Conservation (phyloP, 805 yeast genomes). For the Saccharomycopsis javanensis region DNA sequence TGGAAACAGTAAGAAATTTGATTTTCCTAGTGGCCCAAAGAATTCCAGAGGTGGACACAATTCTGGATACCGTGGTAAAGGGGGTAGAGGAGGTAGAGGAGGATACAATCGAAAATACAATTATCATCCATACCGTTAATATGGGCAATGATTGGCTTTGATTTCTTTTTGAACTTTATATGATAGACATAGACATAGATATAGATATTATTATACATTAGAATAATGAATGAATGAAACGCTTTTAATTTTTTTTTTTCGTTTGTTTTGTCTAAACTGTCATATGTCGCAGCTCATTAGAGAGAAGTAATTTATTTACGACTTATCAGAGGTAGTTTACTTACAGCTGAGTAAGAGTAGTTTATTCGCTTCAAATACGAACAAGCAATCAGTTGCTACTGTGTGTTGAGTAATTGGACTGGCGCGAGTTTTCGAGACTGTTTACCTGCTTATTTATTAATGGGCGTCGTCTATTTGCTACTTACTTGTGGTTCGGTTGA, state of each 20-base stretch:
- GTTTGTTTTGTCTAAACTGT: not conserved
- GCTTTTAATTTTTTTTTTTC: not conserved
- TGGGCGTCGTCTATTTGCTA: too few species aligned
- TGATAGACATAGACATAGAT: not conserved
- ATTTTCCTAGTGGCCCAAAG: constrained; percentile 6
- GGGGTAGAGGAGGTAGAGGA: constrained; percentile 6
- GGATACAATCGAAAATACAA: constrained; percentile 12
- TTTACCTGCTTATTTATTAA: too few species aligned
- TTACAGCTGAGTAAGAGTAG: too few species aligned
- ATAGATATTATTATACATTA: not conserved
- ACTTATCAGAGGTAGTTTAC: too few species aligned
- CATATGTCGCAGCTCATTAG: too few species aligned
- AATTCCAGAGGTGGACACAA: constrained; percentile 13
- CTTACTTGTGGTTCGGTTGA: too few species aligned
- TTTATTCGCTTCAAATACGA: too few species aligned
- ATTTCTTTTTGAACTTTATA: not conserved
- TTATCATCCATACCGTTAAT: constrained; percentile 29
- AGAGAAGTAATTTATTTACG: too few species aligned
- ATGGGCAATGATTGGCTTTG: not conserved
- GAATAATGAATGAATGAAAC: not conserved
- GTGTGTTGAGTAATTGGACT: too few species aligned
- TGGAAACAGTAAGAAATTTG: constrained; percentile 1
- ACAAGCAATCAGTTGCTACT: too few species aligned
- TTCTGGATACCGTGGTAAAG: constrained; percentile 6
- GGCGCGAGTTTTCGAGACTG: too few species aligned